Evolutionary conservation across 345 rosid species (phyloP), one percentile per base, ranked within the genome.

Genomic region (Lagerstroemia speciosa): DNA sequence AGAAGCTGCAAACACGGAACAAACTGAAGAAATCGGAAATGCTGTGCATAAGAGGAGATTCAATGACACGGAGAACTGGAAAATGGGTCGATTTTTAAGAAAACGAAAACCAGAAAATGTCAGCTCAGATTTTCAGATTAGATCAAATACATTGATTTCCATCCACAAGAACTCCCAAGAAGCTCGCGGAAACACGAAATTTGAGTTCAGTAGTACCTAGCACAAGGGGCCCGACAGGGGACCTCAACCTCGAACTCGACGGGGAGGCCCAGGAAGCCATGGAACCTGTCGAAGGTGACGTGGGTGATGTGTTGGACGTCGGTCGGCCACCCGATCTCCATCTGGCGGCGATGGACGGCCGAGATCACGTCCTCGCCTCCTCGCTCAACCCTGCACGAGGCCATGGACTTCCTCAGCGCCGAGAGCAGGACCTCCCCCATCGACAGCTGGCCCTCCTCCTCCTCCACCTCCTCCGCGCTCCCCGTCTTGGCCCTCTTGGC

Each of bases 291-390:
- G 60, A 93, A 93, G 1, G 98, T 93, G 2, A 93, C 98, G 66
- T 93, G 98, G 65, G 97, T 83, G 8, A 90, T 81, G 71, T 93
- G 98, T 15, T 86, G 81, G 43, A 91, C 98, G 66, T 93, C 85
- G 8, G 98, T 93, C 3, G 98, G 98, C 91, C 91, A 89, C 20
- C 98, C 89, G 50, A 91, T 93, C 71, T 91, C 98, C 96, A 91
- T 85, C 83, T 46, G 33, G 40, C 17, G 20, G 52, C 38, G 46
- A n/a, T 40, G 52, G 26, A 27, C 36, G 24, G 85, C 79, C 52
- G 87, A 34, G n/a, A 87, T 77, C 9, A 41, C 83, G 50, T 90
- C 96, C 33, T 84, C 90, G 32, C 77, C 78, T 5, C 77, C 78
- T 5, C 84, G 78, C 22, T 88, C 94, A 6, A 91, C 86, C 50